These are phyloP conservation scores for Viola pubescens DNA, from an alignment of 441 rosid genomes.

Conservation along the genomic window DNA sequence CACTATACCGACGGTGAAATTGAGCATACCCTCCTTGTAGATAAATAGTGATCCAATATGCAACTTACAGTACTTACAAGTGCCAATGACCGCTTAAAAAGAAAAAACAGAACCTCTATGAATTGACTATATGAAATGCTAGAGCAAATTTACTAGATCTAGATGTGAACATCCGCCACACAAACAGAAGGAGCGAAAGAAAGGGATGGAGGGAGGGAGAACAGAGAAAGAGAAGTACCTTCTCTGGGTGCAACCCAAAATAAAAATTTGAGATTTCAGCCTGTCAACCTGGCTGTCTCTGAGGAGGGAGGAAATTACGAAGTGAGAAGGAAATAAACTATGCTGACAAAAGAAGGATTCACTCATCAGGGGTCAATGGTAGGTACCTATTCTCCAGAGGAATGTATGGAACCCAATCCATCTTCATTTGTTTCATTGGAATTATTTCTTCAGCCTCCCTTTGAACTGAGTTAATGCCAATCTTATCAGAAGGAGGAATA, in stretches of 20 bases:
- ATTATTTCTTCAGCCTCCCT: constrained; percentile 86
- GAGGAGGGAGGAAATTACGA: constrained; percentile 21
- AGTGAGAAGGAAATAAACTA: not conserved
- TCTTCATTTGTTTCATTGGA: constrained; percentile 96
- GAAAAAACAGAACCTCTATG: too few relatives aligned
- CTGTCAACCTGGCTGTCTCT: constrained; percentile 77
- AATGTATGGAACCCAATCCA: constrained; percentile 97
- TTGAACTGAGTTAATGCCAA: constrained; percentile 89
- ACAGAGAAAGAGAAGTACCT: constrained; percentile 33
- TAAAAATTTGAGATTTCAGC: constrained; percentile 61
- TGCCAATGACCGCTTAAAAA: too few relatives aligned
- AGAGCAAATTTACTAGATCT: too few relatives aligned
- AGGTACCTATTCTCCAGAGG: constrained; percentile 76
- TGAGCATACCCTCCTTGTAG: too few relatives aligned
- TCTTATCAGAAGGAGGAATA: constrained; percentile 93
- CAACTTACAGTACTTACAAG: too few relatives aligned
- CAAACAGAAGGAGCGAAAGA: too few relatives aligned
- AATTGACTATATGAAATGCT: too few relatives aligned
- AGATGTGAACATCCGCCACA: too few relatives aligned
- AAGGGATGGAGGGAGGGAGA: not conserved
- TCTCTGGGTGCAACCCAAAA: constrained; percentile 76
- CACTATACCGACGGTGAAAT: too few relatives aligned
- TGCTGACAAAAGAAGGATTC: not conserved
- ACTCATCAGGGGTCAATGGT: constrained; percentile 6
- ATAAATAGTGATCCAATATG: too few relatives aligned